A percentile compares a stretch with the other conserved stretches of the same genome.
Conservation (phyloP, 2,329 filamentous ascomycete species). For the Calonectria naviculata region DNA sequence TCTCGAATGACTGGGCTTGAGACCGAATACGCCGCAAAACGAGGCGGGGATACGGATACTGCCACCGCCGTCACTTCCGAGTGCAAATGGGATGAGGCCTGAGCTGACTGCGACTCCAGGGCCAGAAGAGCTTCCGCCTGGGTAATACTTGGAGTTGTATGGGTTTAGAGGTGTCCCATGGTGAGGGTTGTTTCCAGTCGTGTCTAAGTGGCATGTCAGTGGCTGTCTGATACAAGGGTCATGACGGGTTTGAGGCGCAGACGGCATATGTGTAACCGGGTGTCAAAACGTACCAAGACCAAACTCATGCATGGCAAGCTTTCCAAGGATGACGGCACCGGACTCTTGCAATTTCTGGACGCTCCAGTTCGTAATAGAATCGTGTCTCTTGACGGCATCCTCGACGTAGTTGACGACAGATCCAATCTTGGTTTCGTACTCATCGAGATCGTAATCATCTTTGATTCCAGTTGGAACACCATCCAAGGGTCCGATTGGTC, state of each 20-base stretch:
- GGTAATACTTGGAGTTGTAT: constrained; percentile 78
- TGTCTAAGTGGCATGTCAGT: constrained; percentile 59
- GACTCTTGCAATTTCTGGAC: constrained; percentile 76
- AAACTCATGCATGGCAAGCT: constrained; percentile 81
- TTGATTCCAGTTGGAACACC: constrained; percentile 81
- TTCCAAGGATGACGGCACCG: constrained; percentile 78
- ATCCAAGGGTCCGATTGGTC: constrained; percentile 72
- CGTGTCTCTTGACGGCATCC: constrained; percentile 50
- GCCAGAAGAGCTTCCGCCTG: constrained; percentile 81
- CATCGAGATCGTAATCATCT: constrained; percentile 81
- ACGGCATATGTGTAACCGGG: background rate
- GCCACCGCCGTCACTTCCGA: constrained; percentile 80
- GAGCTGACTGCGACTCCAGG: constrained; percentile 76
- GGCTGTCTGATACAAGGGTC: too few relatives aligned
- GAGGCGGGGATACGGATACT: constrained; percentile 79
- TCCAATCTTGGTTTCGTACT: constrained; percentile 75
- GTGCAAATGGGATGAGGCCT: constrained; percentile 76
- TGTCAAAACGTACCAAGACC: constrained; percentile 66
- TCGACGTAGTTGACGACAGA: constrained; percentile 69
- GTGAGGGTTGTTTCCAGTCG: constrained; percentile 79
- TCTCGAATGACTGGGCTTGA: constrained; percentile 78
- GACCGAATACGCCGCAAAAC: constrained; percentile 79
- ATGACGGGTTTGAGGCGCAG: background rate
- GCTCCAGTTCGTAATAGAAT: constrained; percentile 71
- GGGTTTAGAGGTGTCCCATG: constrained; percentile 82